phyloP scores from a whole-genome alignment of 208 protist species.

The Zelonia costaricensis region DNA sequence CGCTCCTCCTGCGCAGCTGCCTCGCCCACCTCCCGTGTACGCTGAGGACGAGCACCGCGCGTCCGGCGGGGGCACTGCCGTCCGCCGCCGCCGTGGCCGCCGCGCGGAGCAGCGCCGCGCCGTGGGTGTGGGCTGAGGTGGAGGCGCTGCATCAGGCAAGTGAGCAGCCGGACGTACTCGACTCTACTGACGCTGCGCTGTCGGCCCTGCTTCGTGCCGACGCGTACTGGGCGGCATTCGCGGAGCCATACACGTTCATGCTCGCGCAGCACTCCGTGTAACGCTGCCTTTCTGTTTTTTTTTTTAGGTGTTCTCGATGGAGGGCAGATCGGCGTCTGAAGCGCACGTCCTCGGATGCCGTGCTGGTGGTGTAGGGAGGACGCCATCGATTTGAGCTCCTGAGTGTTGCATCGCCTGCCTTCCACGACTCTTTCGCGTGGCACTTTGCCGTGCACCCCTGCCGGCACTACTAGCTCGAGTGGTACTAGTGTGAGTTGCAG shows the following conservation, averaged over 20 bases:
- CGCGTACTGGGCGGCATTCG: conserved; percentile 24
- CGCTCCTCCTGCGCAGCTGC: conserved; percentile 29
- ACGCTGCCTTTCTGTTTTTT: not conserved
- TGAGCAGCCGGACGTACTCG: not conserved
- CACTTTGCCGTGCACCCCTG: too few relatives aligned
- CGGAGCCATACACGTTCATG: conserved; percentile 31
- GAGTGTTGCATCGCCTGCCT: too few relatives aligned
- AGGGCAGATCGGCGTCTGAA: too few relatives aligned
- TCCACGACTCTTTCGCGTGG: too few relatives aligned
- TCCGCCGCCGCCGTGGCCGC: not conserved
- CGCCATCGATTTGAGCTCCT: too few relatives aligned
- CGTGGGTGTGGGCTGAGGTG: conserved; percentile 13
- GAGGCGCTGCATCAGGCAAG: not conserved
- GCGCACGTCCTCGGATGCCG: too few relatives aligned
- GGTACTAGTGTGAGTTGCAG: too few relatives aligned
- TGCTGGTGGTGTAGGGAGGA: too few relatives aligned
- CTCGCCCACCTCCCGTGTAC: conserved; percentile 19
- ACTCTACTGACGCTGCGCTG: not conserved
- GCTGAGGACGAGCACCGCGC: not conserved
- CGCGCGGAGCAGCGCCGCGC: conserved; percentile 2
- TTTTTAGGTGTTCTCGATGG: too few relatives aligned
- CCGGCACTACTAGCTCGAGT: too few relatives aligned
- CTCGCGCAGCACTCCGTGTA: conserved; percentile 14
- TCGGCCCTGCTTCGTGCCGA: conserved; percentile 16
- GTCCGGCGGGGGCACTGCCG: not conserved